Percentiles rank a stretch among this genome's conserved stretches.
phyloP scores from a whole-genome alignment of 768 basidiomycete genomes.

The Psilocybe sp. region DNA sequence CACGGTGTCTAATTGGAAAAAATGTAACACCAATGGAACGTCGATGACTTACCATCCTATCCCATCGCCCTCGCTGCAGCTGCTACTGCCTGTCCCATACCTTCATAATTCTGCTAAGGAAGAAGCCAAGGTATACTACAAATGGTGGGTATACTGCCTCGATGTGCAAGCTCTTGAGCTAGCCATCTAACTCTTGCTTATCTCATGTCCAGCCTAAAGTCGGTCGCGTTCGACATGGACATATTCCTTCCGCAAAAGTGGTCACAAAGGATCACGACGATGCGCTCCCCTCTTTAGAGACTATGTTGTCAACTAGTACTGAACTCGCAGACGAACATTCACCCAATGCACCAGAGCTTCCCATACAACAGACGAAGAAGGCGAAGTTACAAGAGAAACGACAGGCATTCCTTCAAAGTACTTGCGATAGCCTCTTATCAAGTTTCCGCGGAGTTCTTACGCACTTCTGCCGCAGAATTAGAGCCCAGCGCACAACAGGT shows the following conservation, averaged over 20 bases:
- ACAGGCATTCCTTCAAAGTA: conserved; percentile 68
- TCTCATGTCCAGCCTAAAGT: conserved; percentile 18
- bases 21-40: too few relatives aligned
- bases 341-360: not conserved
- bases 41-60: too few relatives aligned
- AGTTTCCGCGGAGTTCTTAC: conserved; percentile 7
- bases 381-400: conserved; percentile 64
- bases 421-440: not conserved
- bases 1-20: too few relatives aligned
- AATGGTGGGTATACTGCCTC: not conserved
- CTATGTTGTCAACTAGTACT: not conserved
- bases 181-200: not conserved
- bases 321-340: not conserved
- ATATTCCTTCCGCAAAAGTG: conserved; percentile 20
- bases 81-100: not conserved
- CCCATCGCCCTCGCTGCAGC: too few relatives aligned
- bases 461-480: conserved; percentile 27
- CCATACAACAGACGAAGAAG: conserved; percentile 47
- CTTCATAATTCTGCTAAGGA: not conserved
- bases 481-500: conserved; percentile 50
- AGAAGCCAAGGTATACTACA: not conserved
- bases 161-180: not conserved
- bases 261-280: conserved; percentile 7
- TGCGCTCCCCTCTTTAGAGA: conserved; percentile 28
- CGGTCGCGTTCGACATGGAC: conserved; percentile 13